Conservation (phyloP, 169 alveolate genomes). For the Eimeria mitis region DNA sequence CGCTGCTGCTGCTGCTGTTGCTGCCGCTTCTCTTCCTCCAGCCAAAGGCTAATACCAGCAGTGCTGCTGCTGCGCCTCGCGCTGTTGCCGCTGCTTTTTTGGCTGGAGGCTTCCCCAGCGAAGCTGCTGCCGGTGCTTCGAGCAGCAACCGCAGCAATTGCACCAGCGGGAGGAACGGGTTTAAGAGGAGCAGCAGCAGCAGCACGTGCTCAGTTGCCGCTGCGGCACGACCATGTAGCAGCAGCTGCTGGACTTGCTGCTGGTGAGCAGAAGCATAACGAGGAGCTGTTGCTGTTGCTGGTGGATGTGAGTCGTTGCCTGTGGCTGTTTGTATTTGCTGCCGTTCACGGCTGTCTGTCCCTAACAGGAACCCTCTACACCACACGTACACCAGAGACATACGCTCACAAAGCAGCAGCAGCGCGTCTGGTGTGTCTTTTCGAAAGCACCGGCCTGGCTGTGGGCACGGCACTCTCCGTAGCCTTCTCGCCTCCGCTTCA, state of each 20-base stretch:
- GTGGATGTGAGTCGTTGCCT: slow-evolving; percentile 50
- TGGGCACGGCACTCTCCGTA: slow-evolving; percentile 58
- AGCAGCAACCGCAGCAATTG: slow-evolving; percentile 8
- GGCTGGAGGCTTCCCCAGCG: slow-evolving; percentile 43
- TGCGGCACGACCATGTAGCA: not conserved
- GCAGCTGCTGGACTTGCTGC: not conserved
- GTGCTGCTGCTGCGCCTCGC: slow-evolving; percentile 59
- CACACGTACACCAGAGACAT: slow-evolving; percentile 22
- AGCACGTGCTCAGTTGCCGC: not conserved
- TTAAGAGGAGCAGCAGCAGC: not conserved
- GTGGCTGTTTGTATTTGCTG: slow-evolving; percentile 16
- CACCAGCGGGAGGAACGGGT: not conserved
- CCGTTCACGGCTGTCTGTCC: slow-evolving; percentile 71
- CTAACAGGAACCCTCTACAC: slow-evolving; percentile 45
- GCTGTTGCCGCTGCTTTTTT: slow-evolving; percentile 39
- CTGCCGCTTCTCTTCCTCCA: slow-evolving; percentile 38
- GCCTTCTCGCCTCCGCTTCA: not conserved
- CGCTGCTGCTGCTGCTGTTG: slow-evolving; percentile 67
- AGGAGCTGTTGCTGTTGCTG: slow-evolving; percentile 6
- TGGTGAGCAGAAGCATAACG: slow-evolving; percentile 1
- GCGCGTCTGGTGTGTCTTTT: slow-evolving; percentile 50
- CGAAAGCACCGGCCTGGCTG: slow-evolving; percentile 63
- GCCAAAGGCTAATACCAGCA: slow-evolving; percentile 25
- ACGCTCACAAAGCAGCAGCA: slow-evolving; percentile 47
- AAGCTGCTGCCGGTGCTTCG: slow-evolving; percentile 3